Percentiles rank a stretch among this genome's conserved stretches.
phyloP scores from a whole-genome alignment of 2,329 filamentous ascomycete genomes.

The Ramichloridium luteum region DNA sequence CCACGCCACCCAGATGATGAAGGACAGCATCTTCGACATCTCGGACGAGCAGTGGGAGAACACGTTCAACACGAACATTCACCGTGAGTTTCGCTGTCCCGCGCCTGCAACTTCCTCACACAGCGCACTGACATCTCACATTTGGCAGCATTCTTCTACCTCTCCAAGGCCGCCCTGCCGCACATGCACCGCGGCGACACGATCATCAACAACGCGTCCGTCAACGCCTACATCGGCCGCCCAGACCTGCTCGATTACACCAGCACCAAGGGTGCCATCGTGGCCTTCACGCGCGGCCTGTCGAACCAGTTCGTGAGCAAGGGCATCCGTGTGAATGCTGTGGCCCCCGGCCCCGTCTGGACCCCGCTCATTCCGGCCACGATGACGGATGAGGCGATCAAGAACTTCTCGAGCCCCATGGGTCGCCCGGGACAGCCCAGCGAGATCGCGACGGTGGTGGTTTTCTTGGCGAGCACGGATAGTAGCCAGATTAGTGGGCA shows the following conservation, averaged over 20 bases:
- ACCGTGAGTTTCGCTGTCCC: slow-evolving; percentile 28
- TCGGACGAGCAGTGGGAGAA: slow-evolving; percentile 67
- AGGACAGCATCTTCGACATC: slow-evolving; percentile 57
- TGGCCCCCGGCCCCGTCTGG: slow-evolving; percentile 71
- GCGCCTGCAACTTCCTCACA: not conserved
- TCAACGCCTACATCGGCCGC: slow-evolving; percentile 72
- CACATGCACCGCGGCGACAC: slow-evolving; percentile 63
- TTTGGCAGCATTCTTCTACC: slow-evolving; percentile 50
- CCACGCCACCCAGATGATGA: slow-evolving; percentile 60
- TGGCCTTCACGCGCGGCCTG: slow-evolving; percentile 66
- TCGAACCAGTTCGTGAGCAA: slow-evolving; percentile 61
- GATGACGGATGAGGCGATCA: slow-evolving; percentile 57
- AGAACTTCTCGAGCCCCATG: slow-evolving; percentile 62
- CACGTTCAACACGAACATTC: slow-evolving; percentile 75
- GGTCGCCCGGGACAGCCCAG: slow-evolving; percentile 67
- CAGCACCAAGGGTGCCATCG: slow-evolving; percentile 63
- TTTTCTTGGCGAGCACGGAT: slow-evolving; percentile 66
- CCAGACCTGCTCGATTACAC: slow-evolving; percentile 75
- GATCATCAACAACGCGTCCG: slow-evolving; percentile 77
- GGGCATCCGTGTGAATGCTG: slow-evolving; percentile 63
- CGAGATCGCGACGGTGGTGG: slow-evolving; percentile 70
- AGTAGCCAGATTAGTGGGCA: slow-evolving; percentile 65
- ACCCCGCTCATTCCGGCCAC: slow-evolving; percentile 63
- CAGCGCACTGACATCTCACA: slow-evolving; percentile 2
- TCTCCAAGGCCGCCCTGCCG: slow-evolving; percentile 63